Evolutionary conservation across 371 early-diverging fungal genomes (phyloP).

Genomic region (Mortierella sp.): DNA sequence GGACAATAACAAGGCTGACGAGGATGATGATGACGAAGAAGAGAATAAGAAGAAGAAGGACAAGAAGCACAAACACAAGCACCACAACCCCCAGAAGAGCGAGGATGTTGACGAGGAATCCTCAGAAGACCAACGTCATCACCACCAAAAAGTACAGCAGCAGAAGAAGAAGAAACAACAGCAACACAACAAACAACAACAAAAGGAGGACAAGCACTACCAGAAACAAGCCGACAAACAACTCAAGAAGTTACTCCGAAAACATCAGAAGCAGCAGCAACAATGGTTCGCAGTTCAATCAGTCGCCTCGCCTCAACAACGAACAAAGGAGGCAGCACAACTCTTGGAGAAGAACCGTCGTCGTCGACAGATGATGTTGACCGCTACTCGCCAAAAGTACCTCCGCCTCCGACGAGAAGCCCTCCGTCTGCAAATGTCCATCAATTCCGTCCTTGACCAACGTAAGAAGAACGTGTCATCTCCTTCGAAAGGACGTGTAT

Average conservation of each 20-base stretch:
- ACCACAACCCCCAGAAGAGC: not conserved
- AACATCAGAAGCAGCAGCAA: not conserved
- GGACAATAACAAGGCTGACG: not conserved
- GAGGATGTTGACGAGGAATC: not conserved
- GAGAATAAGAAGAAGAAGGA: not conserved
- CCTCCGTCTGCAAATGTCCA: not conserved
- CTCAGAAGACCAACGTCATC: not conserved
- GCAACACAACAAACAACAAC: not conserved
- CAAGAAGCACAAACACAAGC: not conserved
- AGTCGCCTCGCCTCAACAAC: not conserved
- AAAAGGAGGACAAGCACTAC: not conserved
- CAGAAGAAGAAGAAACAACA: not conserved
- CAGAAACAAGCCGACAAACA: not conserved
- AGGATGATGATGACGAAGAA: not conserved
- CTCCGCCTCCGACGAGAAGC: not conserved
- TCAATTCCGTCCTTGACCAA: not conserved
- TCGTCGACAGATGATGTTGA: conserved; percentile 1
- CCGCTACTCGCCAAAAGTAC: not conserved
- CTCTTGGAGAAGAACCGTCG: conserved; percentile 2
- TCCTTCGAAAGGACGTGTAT: not conserved
- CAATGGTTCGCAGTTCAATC: not conserved
- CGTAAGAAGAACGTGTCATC: not conserved
- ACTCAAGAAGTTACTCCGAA: not conserved
- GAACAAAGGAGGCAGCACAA: not conserved
- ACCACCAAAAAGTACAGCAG: not conserved